Evolutionary conservation across 108 stramenopile genomes (phyloP).

Genomic region (Thalassiosira profunda): DNA sequence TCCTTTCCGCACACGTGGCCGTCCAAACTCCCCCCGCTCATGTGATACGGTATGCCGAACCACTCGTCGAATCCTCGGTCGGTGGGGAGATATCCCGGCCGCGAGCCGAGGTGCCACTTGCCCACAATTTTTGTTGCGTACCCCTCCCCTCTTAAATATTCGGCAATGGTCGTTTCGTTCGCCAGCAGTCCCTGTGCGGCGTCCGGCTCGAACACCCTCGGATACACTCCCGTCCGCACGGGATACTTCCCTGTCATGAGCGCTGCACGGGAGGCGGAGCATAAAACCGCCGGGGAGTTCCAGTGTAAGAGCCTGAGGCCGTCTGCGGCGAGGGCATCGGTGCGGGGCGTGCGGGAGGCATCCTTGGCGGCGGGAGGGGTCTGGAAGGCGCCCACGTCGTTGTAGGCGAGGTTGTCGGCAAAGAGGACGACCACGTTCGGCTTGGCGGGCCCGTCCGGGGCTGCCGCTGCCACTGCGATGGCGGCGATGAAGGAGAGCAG

Average conservation of each 20-base stretch:
- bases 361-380: conserved; percentile 9
- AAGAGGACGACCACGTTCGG: conserved; percentile 73
- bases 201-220: conserved; percentile 66
- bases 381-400: conserved; percentile 60
- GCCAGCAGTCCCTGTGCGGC: conserved; percentile 60
- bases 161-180: conserved; percentile 66
- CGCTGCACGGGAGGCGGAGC: conserved; percentile 71
- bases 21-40: conserved; percentile 71
- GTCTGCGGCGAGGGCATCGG: conserved; percentile 53
- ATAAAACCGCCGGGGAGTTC: conserved; percentile 73
- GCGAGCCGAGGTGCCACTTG: conserved; percentile 86
- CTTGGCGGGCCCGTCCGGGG: no score
- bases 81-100: conserved; percentile 58
- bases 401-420: conserved; percentile 76
- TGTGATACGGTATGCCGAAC: conserved; percentile 83
- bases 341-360: conserved; percentile 49
- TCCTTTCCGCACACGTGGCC: conserved; percentile 51
- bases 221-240: conserved; percentile 66
- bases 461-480: no score
- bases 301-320: conserved; percentile 63
- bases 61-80: conserved; percentile 83
- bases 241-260: conserved; percentile 76
- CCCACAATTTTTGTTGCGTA: conserved; percentile 81
- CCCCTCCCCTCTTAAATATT: conserved; percentile 52
- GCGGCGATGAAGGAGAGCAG: no score